Conservation (phyloP, 208 protist species). For the Phytomonas sp. region DNA sequence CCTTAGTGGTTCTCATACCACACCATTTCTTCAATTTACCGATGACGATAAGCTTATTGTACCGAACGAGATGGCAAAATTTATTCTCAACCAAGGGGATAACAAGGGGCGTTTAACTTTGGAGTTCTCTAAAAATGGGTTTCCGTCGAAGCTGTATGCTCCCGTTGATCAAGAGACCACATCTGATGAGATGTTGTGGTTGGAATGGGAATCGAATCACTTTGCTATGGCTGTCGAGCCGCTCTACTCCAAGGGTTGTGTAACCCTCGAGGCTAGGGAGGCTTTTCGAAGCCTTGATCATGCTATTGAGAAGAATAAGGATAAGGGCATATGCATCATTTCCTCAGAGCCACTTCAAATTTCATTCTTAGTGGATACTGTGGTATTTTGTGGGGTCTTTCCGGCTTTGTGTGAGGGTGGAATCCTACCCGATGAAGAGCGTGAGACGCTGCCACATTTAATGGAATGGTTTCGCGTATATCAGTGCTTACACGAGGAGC, state of each 20-base stretch:
- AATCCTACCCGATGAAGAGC: constrained; percentile 36
- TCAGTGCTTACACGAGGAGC: constrained; percentile 32
- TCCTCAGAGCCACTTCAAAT: constrained; percentile 3
- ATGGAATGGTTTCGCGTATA: constrained; percentile 71
- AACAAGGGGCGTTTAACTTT: constrained; percentile 9
- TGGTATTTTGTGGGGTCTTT: constrained; percentile 62
- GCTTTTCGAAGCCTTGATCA: constrained; percentile 55
- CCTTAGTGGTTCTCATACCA: constrained; percentile 55
- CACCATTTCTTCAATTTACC: constrained; percentile 47
- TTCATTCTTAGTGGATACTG: constrained; percentile 66
- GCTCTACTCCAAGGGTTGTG: constrained; percentile 61
- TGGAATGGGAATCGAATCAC: constrained; percentile 74
- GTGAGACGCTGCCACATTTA: constrained; percentile 40
- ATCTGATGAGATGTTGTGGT: constrained; percentile 67
- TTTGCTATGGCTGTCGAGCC: constrained; percentile 50
- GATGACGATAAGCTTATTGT: constrained; percentile 37
- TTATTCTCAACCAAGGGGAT: constrained; percentile 15
- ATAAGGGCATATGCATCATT: constrained; percentile 15
- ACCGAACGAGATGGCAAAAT: constrained; percentile 64
- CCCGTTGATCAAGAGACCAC: constrained; percentile 13
- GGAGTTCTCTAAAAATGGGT: background rate
- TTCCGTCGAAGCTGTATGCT: background rate
- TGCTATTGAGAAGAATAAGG: constrained; percentile 31
- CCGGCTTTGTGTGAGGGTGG: constrained; percentile 79
- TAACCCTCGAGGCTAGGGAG: constrained; percentile 34